phyloP scores from a whole-genome alignment of 208 protist species.

The Acanthamoeba healyi region DNA sequence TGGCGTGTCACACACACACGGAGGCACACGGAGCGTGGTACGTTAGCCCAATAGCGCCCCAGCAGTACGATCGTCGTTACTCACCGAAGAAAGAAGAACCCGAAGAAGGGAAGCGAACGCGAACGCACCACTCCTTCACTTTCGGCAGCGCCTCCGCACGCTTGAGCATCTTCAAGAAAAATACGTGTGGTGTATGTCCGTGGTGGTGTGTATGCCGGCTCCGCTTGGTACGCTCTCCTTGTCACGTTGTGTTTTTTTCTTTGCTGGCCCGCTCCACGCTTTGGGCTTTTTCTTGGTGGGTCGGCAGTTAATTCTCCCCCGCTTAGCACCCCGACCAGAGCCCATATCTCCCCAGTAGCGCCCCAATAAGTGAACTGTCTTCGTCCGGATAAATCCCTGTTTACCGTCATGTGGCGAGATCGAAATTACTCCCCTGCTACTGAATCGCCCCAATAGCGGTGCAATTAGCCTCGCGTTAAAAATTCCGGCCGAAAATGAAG shows the following conservation, averaged over 20 bases:
- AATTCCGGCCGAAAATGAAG: too few species aligned
- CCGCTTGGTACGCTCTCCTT: too few species aligned
- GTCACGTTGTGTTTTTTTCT: too few species aligned
- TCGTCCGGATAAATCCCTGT: background rate
- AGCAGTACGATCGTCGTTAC: background rate
- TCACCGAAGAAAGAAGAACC: background rate
- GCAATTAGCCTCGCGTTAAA: too few species aligned
- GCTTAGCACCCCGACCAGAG: background rate
- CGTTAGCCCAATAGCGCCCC: too few species aligned
- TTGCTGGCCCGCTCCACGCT: too few species aligned
- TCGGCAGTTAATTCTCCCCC: background rate
- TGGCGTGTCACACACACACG: background rate
- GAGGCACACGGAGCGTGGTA: background rate
- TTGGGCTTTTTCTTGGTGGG: too few species aligned
- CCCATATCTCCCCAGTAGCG: background rate
- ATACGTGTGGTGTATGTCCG: background rate
- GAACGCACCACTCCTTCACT: conserved; percentile 18
- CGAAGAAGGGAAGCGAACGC: background rate
- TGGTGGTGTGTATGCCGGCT: background rate
- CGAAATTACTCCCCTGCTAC: too few species aligned
- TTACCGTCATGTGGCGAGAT: too few species aligned
- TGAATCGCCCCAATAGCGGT: too few species aligned
- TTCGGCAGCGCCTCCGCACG: background rate
- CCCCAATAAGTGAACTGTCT: too few species aligned
- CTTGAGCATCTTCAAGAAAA: conserved; percentile 21